Evolutionary conservation across 2,329 filamentous ascomycete genomes (phyloP), one percentile per base, ranked within the genome.

Genomic region (Epichloe sp.): DNA sequence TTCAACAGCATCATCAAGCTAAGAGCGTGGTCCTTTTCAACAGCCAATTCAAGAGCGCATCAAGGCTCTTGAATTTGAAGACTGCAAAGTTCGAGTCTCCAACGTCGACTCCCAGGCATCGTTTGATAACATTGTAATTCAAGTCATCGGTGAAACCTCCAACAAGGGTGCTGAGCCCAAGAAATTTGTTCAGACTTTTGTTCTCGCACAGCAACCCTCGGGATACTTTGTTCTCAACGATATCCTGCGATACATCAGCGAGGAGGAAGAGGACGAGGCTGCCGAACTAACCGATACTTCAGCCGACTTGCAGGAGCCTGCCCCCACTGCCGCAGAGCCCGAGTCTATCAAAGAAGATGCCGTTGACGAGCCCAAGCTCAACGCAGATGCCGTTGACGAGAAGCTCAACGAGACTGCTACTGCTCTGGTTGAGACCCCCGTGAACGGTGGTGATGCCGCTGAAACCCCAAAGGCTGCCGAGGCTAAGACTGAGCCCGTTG

Each of bases 141-240:
- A 95, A 69, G 93, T 97, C 62, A 96, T 98, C 65, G 93, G 93
- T 58, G 91, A 97, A 72, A 94, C 93, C 62, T 95, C 90, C 62
- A 96, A 95, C 80, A 94, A 94, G 70, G 82, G 81, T 47, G 83
- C 84, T 57, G 87, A 93, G 53, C 88, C 91, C 63, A 90, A 87
- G 75, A 96, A 96, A 69, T 98, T 98, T 64, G 86, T 90, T 41
- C 93, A 98, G 77, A 97, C 91, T 49, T 98, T 98, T 61, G 88
- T 98, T 56, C 86, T 98, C 56, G 93, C 93, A 47, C 83, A 91
- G 69, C 93, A 98, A 73, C 88, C 88, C 47, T 95, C 91, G 52
- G 93, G 93, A 57, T 98, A 97, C 76, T 98, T 95, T 62, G 91
- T 98, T 36, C 80, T 98, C 61, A 98, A 98, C 70, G 93, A 98